A percentile compares a stretch with the other conserved stretches of the same genome.
Conservation (phyloP, 1,284 basidiomycete genomes). For the Malassezia nana region DNA sequence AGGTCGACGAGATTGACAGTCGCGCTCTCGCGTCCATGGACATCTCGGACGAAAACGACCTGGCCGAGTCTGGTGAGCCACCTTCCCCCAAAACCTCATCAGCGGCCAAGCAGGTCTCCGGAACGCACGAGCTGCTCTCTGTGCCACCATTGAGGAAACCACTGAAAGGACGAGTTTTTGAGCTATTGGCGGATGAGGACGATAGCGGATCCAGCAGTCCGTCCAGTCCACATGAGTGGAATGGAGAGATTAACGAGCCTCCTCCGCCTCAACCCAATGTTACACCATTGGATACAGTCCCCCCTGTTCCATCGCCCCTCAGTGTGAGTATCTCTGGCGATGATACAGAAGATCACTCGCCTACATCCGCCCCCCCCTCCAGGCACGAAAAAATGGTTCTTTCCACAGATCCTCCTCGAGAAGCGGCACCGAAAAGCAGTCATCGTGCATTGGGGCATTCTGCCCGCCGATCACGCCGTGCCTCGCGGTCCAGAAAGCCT, state of each 20-base stretch:
- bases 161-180: constrained; percentile 37
- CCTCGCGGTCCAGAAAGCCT: constrained; percentile 19
- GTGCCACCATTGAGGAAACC: constrained; percentile 7
- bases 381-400: too few relatives aligned
- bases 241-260: constrained; percentile 28
- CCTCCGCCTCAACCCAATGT: constrained; percentile 25
- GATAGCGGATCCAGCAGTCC: constrained; percentile 21
- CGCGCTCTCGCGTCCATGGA: constrained; percentile 31
- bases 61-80: background rate
- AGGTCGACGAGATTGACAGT: constrained; percentile 32
- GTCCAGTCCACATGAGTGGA: constrained; percentile 18
- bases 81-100: background rate
- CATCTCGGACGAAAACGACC: constrained; percentile 15
- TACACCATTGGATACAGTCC: constrained; percentile 36
- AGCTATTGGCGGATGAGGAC: constrained; percentile 36
- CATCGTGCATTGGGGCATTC: background rate
- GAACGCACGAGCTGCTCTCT: background rate
- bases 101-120: background rate
- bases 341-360: background rate
- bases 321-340: constrained; percentile 22
- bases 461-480: constrained; percentile 15
- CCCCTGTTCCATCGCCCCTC: constrained; percentile 37
- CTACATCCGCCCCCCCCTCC: too few relatives aligned
- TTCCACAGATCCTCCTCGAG: too few relatives aligned
- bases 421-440: background rate